Conservation (phyloP, 2,329 filamentous ascomycete species). For the Colletotrichum destructivum region DNA sequence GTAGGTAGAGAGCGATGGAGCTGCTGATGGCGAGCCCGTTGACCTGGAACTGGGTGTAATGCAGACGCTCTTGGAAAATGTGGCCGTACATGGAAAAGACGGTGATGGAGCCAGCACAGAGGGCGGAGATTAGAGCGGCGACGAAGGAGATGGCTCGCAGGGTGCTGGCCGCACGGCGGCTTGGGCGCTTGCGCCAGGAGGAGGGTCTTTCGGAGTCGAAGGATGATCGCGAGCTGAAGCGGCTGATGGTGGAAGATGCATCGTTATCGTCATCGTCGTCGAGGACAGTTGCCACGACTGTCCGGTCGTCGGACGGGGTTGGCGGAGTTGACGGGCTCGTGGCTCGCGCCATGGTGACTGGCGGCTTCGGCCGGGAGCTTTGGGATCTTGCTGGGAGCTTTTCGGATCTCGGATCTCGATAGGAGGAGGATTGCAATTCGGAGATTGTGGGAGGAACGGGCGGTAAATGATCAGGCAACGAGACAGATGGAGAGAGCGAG, state of each 20-base stretch:
- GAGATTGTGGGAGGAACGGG: conserved; percentile 2
- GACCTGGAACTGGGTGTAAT: conserved; percentile 92
- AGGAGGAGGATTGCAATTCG: conserved; percentile 3
- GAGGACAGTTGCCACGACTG: background rate
- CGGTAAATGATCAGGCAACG: background rate
- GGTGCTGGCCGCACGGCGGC: conserved; percentile 47
- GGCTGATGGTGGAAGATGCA: conserved; percentile 42
- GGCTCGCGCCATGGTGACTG: conserved; percentile 37
- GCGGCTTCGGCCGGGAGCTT: background rate
- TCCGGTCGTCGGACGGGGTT: conserved; percentile 29
- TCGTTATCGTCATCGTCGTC: conserved; percentile 30
- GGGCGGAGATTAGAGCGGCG: conserved; percentile 68
- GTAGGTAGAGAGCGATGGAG: conserved; percentile 90
- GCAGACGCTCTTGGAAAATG: conserved; percentile 87
- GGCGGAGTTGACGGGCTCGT: conserved; percentile 23
- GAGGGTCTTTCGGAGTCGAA: conserved; percentile 39
- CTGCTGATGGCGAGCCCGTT: conserved; percentile 91
- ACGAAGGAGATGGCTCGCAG: conserved; percentile 65
- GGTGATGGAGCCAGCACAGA: conserved; percentile 92
- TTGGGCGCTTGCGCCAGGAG: conserved; percentile 34
- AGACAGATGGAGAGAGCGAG: too few species aligned
- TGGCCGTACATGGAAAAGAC: conserved; percentile 96
- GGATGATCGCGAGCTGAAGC: conserved; percentile 45
- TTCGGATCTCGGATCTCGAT: background rate
- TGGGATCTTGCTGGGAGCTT: too few species aligned